Conservation (phyloP, 139 green algal species). For the Chlamydomonas incerta region DNA sequence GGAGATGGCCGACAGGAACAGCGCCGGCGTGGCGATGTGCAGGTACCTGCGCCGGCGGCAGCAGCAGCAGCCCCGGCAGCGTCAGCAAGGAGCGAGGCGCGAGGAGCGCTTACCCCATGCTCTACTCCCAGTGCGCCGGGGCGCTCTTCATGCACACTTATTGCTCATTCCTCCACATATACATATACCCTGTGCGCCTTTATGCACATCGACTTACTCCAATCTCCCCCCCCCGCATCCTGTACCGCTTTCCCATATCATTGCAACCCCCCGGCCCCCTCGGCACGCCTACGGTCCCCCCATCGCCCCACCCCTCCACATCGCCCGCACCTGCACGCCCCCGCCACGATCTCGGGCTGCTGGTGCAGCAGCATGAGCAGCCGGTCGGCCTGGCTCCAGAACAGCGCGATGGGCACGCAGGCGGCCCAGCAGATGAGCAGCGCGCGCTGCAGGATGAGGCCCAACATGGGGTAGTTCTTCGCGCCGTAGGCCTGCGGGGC, state of each 20-base stretch:
- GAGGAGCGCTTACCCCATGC: no score
- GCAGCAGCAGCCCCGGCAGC: no score
- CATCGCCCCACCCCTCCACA: no score
- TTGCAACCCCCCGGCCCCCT: no score
- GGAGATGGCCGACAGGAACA: slow-evolving; percentile 47
- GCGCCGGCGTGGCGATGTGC: slow-evolving; percentile 48
- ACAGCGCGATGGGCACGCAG: slow-evolving; percentile 50
- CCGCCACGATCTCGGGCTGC: slow-evolving; percentile 47
- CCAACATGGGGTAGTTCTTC: slow-evolving; percentile 69
- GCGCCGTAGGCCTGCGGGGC: slow-evolving; percentile 74
- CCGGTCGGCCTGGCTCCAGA: slow-evolving; percentile 64
- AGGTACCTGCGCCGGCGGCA: slow-evolving; percentile 66
- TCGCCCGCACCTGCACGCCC: slow-evolving; percentile 51
- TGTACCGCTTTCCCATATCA: no score
- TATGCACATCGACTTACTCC: no score
- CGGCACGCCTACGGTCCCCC: no score
- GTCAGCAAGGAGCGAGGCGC: background rate
- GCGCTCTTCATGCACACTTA: no score
- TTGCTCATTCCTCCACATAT: no score
- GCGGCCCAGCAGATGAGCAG: slow-evolving; percentile 68
- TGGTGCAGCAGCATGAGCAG: slow-evolving; percentile 69
- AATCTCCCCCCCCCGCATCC: no score
- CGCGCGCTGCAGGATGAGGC: slow-evolving; percentile 74
- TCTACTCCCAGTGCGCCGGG: no score
- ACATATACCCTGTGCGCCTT: no score